Percentiles rank a stretch among this genome's conserved stretches.
Evolutionary conservation across 345 rosid species (phyloP).

Genomic region (Gossypium arboreum): DNA sequence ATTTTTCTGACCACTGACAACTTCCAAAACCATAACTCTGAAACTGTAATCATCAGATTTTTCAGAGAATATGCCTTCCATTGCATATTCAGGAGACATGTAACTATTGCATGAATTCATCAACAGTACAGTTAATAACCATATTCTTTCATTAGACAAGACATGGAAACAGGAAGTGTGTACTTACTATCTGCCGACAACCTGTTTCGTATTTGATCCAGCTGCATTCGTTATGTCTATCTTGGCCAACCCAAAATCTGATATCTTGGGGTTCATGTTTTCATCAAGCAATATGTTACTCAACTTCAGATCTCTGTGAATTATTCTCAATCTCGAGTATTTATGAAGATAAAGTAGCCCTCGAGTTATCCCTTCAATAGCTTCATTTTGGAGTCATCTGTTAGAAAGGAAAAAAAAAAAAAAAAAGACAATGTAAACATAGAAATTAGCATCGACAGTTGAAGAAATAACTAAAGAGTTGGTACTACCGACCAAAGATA

Average conservation of each 20-base stretch:
- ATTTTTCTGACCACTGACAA: not conserved
- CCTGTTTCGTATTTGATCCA: not conserved
- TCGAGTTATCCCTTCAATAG: constrained; percentile 11
- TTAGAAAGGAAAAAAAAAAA: not conserved
- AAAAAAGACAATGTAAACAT: not conserved
- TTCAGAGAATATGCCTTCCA: not conserved
- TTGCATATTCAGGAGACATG: constrained; percentile 9
- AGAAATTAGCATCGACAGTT: too few species aligned
- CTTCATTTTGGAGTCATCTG: not conserved
- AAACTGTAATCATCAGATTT: constrained; percentile 8
- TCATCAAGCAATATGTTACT: not conserved
- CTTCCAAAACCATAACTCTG: not conserved
- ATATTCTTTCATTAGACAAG: not conserved
- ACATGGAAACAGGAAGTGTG: not conserved
- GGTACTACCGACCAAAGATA: not conserved
- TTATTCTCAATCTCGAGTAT: not conserved
- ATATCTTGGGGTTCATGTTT: constrained; percentile 9
- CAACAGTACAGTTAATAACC: not conserved
- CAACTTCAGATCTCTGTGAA: constrained; percentile 1
- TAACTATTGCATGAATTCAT: not conserved
- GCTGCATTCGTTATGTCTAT: constrained; percentile 6
- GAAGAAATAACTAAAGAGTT: not conserved
- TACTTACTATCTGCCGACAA: constrained; percentile 1
- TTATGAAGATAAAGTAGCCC: constrained; percentile 10
- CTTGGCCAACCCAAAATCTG: constrained; percentile 6